Conservation (phyloP, 179 eudicot species). For the Spinacia oleracea region DNA sequence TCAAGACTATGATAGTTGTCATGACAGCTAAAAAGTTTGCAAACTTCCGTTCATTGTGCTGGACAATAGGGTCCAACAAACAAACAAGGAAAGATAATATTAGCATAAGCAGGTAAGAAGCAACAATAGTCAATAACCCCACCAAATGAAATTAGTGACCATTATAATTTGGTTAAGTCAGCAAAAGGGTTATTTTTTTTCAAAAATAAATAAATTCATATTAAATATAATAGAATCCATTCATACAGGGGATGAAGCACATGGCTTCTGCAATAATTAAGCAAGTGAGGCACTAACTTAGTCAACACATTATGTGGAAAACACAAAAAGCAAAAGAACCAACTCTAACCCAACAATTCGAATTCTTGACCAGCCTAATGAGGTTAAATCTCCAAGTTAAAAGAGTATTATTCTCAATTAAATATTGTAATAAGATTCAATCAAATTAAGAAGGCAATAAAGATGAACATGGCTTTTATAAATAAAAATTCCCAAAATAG, state of each 20-base stretch:
- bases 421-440: neutral
- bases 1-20: neutral
- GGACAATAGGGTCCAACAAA: neutral
- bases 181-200: neutral
- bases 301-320: slow-evolving; percentile 1
- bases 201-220: neutral
- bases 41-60: neutral
- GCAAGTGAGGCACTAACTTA: slow-evolving; percentile 9
- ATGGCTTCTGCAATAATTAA: slow-evolving; percentile 7
- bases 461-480: slow-evolving; percentile 4
- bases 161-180: neutral
- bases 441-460: neutral
- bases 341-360: neutral
- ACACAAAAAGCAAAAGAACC: neutral
- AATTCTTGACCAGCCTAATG: neutral
- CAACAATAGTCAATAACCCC: neutral
- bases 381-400: neutral
- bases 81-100: neutral
- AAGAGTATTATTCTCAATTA: neutral
- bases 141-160: neutral
- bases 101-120: neutral
- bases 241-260: slow-evolving; percentile 14
- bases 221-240: neutral
- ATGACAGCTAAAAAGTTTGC: neutral
- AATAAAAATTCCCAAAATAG: neutral